Conservation (phyloP, 805 yeast genomes). For the Candida ipomoeae region DNA sequence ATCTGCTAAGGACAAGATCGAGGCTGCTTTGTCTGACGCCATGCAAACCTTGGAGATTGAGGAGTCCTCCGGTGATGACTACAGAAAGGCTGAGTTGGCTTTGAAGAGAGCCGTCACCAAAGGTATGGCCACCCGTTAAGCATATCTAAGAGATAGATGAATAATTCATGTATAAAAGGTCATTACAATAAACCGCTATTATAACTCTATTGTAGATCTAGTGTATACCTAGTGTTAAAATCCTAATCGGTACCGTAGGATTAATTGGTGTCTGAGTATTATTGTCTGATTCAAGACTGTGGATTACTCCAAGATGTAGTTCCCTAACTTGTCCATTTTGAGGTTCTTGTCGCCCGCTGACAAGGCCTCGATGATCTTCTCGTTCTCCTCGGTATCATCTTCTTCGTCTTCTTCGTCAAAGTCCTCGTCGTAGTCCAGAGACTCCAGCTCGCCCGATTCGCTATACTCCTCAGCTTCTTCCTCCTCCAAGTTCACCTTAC, state of each 20-base stretch:
- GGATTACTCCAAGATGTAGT: constrained; percentile 59
- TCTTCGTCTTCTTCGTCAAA: constrained; percentile 29
- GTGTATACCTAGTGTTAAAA: neutral
- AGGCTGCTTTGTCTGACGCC: constrained; percentile 97
- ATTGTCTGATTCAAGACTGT: no score
- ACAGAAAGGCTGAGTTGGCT: constrained; percentile 98
- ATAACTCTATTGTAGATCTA: neutral
- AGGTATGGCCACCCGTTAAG: constrained; percentile 97
- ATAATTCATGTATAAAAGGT: constrained; percentile 19
- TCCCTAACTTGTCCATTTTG: constrained; percentile 79
- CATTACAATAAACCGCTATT: constrained; percentile 6
- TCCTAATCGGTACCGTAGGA: no score
- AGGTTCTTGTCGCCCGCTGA: constrained; percentile 59
- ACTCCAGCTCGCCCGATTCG: constrained; percentile 21
- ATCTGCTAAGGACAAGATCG: constrained; percentile 95
- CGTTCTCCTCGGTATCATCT: constrained; percentile 35
- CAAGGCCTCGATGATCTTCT: constrained; percentile 66
- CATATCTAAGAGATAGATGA: constrained; percentile 15
- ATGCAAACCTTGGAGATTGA: constrained; percentile 95
- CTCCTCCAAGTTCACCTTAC: constrained; percentile 35
- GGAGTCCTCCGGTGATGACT: constrained; percentile 94
- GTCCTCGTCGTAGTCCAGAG: constrained; percentile 30
- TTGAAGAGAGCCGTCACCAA: constrained; percentile 99
- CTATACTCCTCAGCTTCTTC: constrained; percentile 39
- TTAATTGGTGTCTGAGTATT: no score